Conservation (phyloP, 2,329 filamentous ascomycete genomes). For the Hirsutella thompsonii region DNA sequence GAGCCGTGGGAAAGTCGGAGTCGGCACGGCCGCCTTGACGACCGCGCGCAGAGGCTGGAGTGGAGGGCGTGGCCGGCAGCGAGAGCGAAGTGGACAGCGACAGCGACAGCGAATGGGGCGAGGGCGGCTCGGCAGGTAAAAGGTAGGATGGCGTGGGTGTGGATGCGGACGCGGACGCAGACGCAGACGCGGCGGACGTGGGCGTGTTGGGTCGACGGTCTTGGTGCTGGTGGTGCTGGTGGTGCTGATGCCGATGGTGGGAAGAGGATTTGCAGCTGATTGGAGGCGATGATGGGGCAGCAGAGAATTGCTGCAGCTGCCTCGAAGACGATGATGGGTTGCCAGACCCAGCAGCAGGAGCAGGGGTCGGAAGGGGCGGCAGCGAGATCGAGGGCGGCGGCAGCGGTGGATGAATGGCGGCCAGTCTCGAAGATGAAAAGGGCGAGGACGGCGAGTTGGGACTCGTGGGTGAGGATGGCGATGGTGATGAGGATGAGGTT, state of each 20-base stretch:
- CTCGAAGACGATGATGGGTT: too few relatives aligned
- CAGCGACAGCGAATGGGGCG: too few relatives aligned
- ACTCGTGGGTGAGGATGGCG: too few relatives aligned
- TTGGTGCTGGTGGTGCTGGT: neutral
- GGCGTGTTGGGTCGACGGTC: neutral
- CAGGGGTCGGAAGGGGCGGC: neutral
- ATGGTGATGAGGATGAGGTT: neutral
- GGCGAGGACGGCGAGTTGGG: too few relatives aligned
- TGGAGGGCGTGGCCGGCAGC: neutral
- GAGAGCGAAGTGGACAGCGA: neutral
- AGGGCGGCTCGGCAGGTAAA: too few relatives aligned
- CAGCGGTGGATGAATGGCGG: neutral
- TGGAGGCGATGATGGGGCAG: neutral
- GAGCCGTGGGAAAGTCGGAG: slow-evolving; percentile 33
- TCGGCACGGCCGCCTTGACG: slow-evolving; percentile 31
- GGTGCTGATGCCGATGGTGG: neutral
- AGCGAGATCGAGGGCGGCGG: neutral
- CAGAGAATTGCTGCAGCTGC: neutral
- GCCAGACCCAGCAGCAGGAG: neutral
- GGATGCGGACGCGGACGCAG: too few relatives aligned
- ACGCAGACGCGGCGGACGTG: too few relatives aligned
- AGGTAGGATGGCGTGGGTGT: too few relatives aligned
- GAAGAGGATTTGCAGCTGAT: neutral
- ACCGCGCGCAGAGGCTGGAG: slow-evolving; percentile 20
- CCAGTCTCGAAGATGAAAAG: too few relatives aligned